phyloP scores from a whole-genome alignment of 2,329 filamentous ascomycete genomes.

The Phyllosticta citribraziliensis region DNA sequence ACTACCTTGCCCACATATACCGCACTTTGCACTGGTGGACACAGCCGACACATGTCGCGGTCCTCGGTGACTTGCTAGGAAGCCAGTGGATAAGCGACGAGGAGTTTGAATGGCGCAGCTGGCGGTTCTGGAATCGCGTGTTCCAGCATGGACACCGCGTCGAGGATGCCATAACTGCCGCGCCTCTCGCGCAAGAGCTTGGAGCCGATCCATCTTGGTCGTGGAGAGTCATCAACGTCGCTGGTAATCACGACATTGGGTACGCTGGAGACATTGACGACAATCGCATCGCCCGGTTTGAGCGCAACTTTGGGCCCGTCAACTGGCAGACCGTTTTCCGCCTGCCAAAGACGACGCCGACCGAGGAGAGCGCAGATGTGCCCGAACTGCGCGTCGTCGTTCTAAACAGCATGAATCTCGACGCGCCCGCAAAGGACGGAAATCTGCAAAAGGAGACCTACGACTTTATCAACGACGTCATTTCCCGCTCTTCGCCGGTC shows the following conservation, averaged over 20 bases:
- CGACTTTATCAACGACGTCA: slow-evolving; percentile 61
- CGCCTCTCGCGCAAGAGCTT: slow-evolving; percentile 24
- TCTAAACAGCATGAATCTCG: slow-evolving; percentile 88
- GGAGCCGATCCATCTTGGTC: slow-evolving; percentile 51
- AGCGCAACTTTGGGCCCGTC: slow-evolving; percentile 71
- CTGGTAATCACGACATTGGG: slow-evolving; percentile 92
- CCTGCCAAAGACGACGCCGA: slow-evolving; percentile 18
- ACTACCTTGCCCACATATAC: slow-evolving; percentile 89
- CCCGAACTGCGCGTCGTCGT: slow-evolving; percentile 67
- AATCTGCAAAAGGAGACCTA: slow-evolving; percentile 69
- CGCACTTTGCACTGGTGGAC: slow-evolving; percentile 76
- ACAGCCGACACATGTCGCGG: slow-evolving; percentile 73
- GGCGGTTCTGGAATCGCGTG: slow-evolving; percentile 71
- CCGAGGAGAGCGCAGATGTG: background rate
- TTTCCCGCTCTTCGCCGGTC: slow-evolving; percentile 49
- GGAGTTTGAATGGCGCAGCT: slow-evolving; percentile 67
- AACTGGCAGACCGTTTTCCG: slow-evolving; percentile 79
- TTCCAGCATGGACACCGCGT: slow-evolving; percentile 61
- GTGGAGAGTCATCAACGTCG: slow-evolving; percentile 75
- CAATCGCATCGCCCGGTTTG: slow-evolving; percentile 70
- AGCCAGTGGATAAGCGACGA: slow-evolving; percentile 88
- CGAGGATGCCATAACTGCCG: slow-evolving; percentile 28
- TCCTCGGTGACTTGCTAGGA: slow-evolving; percentile 83
- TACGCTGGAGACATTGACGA: slow-evolving; percentile 84
- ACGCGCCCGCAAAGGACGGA: slow-evolving; percentile 62